Conservation (phyloP, 768 basidiomycete genomes). For the Mycena galericulata region DNA sequence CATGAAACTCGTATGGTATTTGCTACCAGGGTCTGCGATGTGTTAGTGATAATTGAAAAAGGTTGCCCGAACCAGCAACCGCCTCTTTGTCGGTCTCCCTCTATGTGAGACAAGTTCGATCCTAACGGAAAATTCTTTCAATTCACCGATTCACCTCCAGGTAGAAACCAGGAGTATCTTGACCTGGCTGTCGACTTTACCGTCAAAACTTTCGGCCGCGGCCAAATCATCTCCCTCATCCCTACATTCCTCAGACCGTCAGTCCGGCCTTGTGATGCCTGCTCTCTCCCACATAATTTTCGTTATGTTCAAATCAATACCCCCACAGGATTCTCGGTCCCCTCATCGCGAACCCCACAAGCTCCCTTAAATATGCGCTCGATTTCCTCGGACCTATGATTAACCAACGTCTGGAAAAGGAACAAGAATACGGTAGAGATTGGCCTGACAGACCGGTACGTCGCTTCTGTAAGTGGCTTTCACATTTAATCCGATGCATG, state of each 20-base stretch:
- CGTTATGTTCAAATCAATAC: neutral
- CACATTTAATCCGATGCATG: neutral
- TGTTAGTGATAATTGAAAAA: too few species aligned
- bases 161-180: slow-evolving; percentile 3
- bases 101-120: neutral
- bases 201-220: neutral
- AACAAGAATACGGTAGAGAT: slow-evolving; percentile 38
- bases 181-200: neutral
- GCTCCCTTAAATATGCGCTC: neutral
- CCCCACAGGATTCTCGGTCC: neutral
- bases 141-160: neutral
- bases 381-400: slow-evolving; percentile 44
- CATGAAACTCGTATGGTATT: slow-evolving; percentile 6
- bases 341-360: neutral
- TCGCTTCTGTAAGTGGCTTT: neutral
- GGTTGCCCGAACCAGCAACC: slow-evolving; percentile 4
- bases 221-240: neutral
- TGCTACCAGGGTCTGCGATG: too few species aligned
- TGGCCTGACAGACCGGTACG: slow-evolving; percentile 49
- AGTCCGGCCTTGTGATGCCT: neutral
- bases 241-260: slow-evolving; percentile 3
- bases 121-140: neutral
- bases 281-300: too few species aligned
- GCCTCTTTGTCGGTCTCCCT: slow-evolving; percentile 12
- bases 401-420: slow-evolving; percentile 40